Base-by-base conservation (phyloP, 768 basidiomycete genomes). In the Boletellus emodensis region DNA sequence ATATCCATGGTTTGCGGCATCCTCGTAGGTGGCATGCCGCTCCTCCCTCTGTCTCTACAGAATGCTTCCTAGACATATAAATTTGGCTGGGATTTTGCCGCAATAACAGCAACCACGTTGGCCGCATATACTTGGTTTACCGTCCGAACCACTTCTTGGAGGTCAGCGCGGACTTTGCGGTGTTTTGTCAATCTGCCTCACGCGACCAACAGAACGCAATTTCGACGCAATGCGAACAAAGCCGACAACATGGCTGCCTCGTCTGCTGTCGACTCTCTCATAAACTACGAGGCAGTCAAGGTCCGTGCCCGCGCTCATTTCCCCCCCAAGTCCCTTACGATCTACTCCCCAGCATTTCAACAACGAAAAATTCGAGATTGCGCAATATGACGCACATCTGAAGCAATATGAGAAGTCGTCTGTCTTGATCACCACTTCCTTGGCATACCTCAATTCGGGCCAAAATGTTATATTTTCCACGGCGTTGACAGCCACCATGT, bases 281-380 rank as follows among this genome's bases (percentile, higher is more conserved):
- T 99, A 66, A 99, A 99, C 63, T 98, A 92, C 61, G 96, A 99
- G 65, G 96, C 96, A 3, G 96, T 99, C 61, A 99, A 98, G 80
- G 94, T 94, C 54, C 14, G 62, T 36, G 2, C 13, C 13, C n/a
- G 3, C 6, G 28, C 69, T 17, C 14, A 13, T 32, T 47, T 26
- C 51, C 4, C 22, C 22, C 8, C 15, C 40, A 15, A 37, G 40
- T 9, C 35, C 18, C 40, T 30, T 9, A 30, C 20, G 10, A 34
- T 11, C 6, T 46, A 30, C 45, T 24, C 54, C 53, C 40, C 67
- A 95, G 93, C 86, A 95, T 62, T 98, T 98, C 78, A 97, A 96
- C 74, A 99, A 99, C 64, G 96, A 98, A 66, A 80, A 80, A 49
- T 91, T 84, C 61, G 95, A 99, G 72, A 77, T 96, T 8, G 76